Percentiles rank a stretch among this genome's conserved stretches.
Conservation (phyloP, 306 rosid species). For the Macrotyloma uniflorum region DNA sequence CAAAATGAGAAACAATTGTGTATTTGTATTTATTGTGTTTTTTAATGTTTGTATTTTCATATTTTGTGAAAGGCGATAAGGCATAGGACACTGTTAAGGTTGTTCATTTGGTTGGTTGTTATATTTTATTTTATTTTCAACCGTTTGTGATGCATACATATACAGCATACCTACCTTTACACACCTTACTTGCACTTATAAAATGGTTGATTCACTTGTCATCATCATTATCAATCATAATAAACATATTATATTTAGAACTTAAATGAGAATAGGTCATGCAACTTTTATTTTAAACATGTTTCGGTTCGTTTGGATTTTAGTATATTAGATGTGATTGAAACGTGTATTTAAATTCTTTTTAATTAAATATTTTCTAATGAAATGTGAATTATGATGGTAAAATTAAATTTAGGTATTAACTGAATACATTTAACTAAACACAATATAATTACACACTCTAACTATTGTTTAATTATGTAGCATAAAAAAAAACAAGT, state of each 20-base stretch:
- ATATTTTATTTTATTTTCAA: not conserved
- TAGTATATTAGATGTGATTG: not conserved
- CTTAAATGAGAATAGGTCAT: not conserved
- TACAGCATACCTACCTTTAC: not conserved
- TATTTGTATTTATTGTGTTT: constrained; percentile 22
- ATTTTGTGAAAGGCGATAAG: not conserved
- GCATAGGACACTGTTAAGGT: not conserved
- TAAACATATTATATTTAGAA: not conserved
- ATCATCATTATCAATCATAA: not conserved
- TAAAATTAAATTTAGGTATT: not conserved
- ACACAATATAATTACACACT: too few species aligned
- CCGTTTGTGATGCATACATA: not conserved
- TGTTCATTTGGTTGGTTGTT: not conserved
- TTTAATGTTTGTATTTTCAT: not conserved
- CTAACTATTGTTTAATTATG: too few species aligned
- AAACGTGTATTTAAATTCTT: not conserved
- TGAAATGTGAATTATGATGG: not conserved
- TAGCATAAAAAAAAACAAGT: too few species aligned
- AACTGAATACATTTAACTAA: too few species aligned
- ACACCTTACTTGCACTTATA: not conserved
- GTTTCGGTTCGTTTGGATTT: not conserved
- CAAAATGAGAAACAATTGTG: constrained; percentile 15
- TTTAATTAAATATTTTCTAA: not conserved
- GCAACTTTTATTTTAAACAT: not conserved
- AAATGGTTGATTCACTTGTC: not conserved